Evolutionary conservation across 306 rosid species (phyloP), one percentile per base, ranked within the genome.

Genomic region (Inga laurina): DNA sequence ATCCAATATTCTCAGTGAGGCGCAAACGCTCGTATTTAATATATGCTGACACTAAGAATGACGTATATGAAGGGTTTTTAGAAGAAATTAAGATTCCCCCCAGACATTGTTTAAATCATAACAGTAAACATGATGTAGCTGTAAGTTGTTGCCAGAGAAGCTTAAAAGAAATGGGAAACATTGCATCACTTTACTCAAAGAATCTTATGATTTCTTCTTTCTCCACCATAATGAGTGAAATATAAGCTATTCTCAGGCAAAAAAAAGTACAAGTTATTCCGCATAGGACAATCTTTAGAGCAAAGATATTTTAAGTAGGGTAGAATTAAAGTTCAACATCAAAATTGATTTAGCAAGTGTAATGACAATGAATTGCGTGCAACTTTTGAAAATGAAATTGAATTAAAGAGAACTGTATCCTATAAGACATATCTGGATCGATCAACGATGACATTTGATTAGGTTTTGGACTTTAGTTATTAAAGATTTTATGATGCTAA

Each of bases 121-220:
- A 75, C 27, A 75, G 75, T 71, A n/a, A 75, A 79, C 77, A 64
- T 10, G 54, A 74, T 64, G 27, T 73, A 24, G 24, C 45, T 54
- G 73, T 43, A 57, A 18, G 48, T 52, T 48, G 57, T 43, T 64
- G 76, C 54, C 27, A 24, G 39, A 54, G 75, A 24, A 39, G 66
- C 49, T 82, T 65, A 71, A 76, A 76, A 44, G 83, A 64, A 82
- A 79, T 79, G 56, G 41, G 70, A 44, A 72, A 87, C 72, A 24
- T 65, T 37, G 82, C 34, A 65, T 80, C 72, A 56, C 88, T 87
- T 85, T 77, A 82, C 81, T 76, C 67, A 43, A 82, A 79, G 88
- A 84, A 84, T 79, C 84, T 75, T 35, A 54, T 67, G 43, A 78
- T 72, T 82, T 82, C 82, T 84, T 76, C 56, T 69, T 64, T 75